Evolutionary conservation across 768 basidiomycete genomes (phyloP).

Genomic region (Russula lepida): DNA sequence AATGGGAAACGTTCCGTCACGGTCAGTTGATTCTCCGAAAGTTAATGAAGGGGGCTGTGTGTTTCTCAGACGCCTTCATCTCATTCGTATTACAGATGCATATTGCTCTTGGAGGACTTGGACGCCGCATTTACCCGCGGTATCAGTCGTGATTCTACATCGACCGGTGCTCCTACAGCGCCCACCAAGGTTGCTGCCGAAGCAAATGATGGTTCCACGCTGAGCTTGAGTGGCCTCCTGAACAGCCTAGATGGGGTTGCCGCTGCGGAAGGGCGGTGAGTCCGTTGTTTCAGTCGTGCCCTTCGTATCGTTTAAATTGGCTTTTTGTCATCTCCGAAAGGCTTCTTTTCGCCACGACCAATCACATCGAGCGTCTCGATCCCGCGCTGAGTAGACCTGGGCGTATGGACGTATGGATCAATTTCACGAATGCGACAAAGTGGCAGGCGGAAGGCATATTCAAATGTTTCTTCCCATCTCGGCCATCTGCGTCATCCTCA

Average conservation of each 20-base stretch:
- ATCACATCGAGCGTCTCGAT: constrained; percentile 90
- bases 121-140: constrained; percentile 88
- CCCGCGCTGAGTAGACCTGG: constrained; percentile 83
- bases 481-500: constrained; percentile 24
- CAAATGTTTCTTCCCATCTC: constrained; percentile 88
- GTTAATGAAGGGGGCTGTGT: constrained; percentile 8
- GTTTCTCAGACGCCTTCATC: constrained; percentile 18
- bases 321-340: constrained; percentile 31
- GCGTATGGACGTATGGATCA: constrained; percentile 89
- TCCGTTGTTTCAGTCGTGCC: constrained; percentile 16
- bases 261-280: constrained; percentile 78
- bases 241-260: constrained; percentile 85
- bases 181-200: constrained; percentile 30
- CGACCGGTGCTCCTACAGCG: constrained; percentile 63
- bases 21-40: constrained; percentile 35
- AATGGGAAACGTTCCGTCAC: constrained; percentile 82
- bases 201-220: constrained; percentile 66
- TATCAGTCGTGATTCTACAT: constrained; percentile 71
- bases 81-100: constrained; percentile 54
- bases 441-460: constrained; percentile 92
- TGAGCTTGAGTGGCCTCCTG: constrained; percentile 76
- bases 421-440: constrained; percentile 84
- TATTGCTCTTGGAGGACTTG: constrained; percentile 88
- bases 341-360: constrained; percentile 85
- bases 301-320: not conserved